These are phyloP conservation scores for Leccinum aurantiacum DNA, from an alignment of 768 basidiomycete species.

Conservation along the genomic window DNA sequence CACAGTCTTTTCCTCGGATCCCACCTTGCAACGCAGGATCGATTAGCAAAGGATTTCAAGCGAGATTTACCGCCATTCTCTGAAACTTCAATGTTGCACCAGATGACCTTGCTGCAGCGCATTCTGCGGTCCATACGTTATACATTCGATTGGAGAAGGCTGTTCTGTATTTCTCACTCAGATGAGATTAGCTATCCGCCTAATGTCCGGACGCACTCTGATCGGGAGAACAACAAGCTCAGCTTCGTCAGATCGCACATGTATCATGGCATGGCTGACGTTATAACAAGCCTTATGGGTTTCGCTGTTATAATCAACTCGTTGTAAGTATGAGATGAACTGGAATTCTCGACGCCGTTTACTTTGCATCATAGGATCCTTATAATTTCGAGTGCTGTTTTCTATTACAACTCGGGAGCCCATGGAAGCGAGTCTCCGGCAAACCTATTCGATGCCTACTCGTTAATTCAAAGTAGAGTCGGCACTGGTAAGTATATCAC, in stretches of 20 bases:
- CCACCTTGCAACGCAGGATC: constrained; percentile 79
- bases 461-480: constrained; percentile 63
- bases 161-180: constrained; percentile 27
- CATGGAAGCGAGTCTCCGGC: constrained; percentile 49
- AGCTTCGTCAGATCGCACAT: constrained; percentile 62
- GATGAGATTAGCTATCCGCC: constrained; percentile 22
- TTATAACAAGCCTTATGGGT: constrained; percentile 68
- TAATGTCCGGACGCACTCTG: constrained; percentile 45
- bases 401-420: constrained; percentile 55
- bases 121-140: constrained; percentile 10
- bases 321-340: constrained; percentile 45
- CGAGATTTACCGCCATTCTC: constrained; percentile 16
- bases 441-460: constrained; percentile 82
- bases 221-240: constrained; percentile 56
- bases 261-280: constrained; percentile 63
- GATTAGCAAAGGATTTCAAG: constrained; percentile 43
- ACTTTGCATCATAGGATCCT: constrained; percentile 55
- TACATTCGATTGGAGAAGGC: constrained; percentile 13
- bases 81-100: constrained; percentile 2
- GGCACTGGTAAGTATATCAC: constrained; percentile 54
- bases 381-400: constrained; percentile 79
- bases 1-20: constrained; percentile 91
- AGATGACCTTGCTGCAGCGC: constrained; percentile 25
- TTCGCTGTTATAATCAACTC: constrained; percentile 90
- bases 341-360: neutral